Base-by-base conservation (phyloP, 306 rosid genomes). In the Macrotyloma uniflorum region DNA sequence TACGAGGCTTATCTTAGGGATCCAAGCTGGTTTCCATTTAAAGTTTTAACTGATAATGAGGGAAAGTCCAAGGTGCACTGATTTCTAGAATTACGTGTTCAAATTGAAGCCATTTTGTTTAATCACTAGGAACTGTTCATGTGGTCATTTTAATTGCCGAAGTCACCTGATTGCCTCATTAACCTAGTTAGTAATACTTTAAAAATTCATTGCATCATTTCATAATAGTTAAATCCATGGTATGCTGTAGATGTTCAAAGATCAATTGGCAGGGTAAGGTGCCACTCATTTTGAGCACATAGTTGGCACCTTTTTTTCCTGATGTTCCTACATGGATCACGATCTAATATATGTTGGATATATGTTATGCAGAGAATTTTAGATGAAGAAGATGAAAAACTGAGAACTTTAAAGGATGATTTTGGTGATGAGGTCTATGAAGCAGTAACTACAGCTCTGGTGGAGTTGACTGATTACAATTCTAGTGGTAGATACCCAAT, bases 1-100 rank as follows among this genome's bases (percentile, higher is more conserved):
- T 94, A 94, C 90, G 95, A 94, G 55, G 82, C 2, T 4, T 40
- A 88, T 80, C 85, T 92, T 73, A 50, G 85, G 49, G 92, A 94
- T 74, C 89, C 98, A n/a, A 83, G 20, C 65, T 94, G 98, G 98
- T 86, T 88, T 73, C 98, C 98, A n/a, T 85, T 87, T 35, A 89
- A 86, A 86, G 46, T 86, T n/a, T 24, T 88, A 26, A 19, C 5
- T 14, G 86, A 83, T 16, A 45, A 57, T 47, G 72, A 65, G 46
- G 86, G 80, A 71, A 83, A 78, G 0, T 5, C 72, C 51, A 78
- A 83, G 86, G 86, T 83, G 67, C 42, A 54, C n/a, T 46, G 23
- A 65, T 54, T 71, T 77, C 22, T 8, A 53, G 26, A 70, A 59
- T 76, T 12, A 51, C 30, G 6, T 9, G 66, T 59, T 61, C 36